These are phyloP conservation scores for Aspergillus haitiensis DNA, from an alignment of 495 filamentous ascomycete genomes.

Conservation along the genomic window DNA sequence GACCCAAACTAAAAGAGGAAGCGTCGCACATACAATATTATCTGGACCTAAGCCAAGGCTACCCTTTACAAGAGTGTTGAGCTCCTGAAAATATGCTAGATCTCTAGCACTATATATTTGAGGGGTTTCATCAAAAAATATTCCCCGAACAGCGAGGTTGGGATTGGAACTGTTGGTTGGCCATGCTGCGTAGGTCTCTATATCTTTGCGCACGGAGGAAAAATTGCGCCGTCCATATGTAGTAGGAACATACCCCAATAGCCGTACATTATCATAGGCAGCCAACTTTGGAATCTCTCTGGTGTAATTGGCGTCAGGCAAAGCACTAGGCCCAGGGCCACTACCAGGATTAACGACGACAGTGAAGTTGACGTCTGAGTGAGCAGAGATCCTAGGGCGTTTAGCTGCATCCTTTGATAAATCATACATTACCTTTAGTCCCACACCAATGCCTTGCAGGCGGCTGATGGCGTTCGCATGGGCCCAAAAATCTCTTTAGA, in stretches of 20 bases:
- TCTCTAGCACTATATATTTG: conserved; percentile 39
- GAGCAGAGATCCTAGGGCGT: conserved; percentile 37
- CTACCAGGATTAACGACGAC: conserved; percentile 57
- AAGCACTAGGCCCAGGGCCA: conserved; percentile 48
- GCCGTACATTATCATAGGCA: conserved; percentile 46
- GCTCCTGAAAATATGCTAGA: conserved; percentile 39
- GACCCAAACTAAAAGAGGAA: background rate
- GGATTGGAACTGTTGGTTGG: conserved; percentile 35
- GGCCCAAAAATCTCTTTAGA: conserved; percentile 20
- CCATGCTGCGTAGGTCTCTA: conserved; percentile 52
- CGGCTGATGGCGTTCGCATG: conserved; percentile 28
- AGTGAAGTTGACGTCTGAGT: conserved; percentile 51
- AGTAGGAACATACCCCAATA: conserved; percentile 58
- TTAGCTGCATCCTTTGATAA: conserved; percentile 27
- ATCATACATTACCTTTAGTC: conserved; percentile 17
- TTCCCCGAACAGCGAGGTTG: conserved; percentile 43
- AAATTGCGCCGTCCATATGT: conserved; percentile 49
- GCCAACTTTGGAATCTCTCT: conserved; percentile 48
- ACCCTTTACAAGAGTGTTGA: conserved; percentile 39
- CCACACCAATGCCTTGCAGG: conserved; percentile 25
- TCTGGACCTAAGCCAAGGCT: conserved; percentile 37
- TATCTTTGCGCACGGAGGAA: conserved; percentile 42
- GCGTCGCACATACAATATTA: conserved; percentile 39
- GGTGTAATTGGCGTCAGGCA: conserved; percentile 55
- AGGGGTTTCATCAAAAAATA: conserved; percentile 52